Evolutionary conservation across 1,284 basidiomycete genomes (phyloP).

Genomic region (Rhodotorula glutinis): DNA sequence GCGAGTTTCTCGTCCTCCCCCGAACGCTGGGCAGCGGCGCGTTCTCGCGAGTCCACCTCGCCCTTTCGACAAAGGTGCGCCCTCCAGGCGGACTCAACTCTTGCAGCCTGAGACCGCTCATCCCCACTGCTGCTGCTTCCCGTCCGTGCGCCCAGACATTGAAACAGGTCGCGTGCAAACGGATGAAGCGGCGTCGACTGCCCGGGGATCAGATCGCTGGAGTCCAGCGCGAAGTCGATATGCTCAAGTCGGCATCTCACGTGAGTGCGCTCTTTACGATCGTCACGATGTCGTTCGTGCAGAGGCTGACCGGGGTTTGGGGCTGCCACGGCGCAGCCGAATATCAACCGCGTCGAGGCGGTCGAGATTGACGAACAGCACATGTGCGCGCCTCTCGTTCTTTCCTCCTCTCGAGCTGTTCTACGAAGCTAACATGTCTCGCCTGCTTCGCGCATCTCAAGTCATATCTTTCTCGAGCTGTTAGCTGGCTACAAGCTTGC

Average conservation of each 20-base stretch:
- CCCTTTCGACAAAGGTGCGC: slow-evolving; percentile 16
- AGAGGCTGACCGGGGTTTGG: too few species aligned
- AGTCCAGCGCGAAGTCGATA: slow-evolving; percentile 70
- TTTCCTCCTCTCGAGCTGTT: too few species aligned
- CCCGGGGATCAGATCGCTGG: slow-evolving; percentile 55
- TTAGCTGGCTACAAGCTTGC: background rate
- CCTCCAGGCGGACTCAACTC: too few species aligned
- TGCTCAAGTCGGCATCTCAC: slow-evolving; percentile 66
- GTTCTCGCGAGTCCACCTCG: slow-evolving; percentile 50
- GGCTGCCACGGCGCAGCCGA: slow-evolving; percentile 56
- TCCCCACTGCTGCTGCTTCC: too few species aligned
- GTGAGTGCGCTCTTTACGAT: slow-evolving; percentile 51
- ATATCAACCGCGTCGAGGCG: slow-evolving; percentile 71
- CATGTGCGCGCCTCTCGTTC: background rate
- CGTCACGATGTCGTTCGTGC: too few species aligned
- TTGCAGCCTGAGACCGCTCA: too few species aligned
- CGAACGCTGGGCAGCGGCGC: slow-evolving; percentile 54
- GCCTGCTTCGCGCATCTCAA: slow-evolving; percentile 40
- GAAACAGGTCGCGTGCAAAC: slow-evolving; percentile 78
- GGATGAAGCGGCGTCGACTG: slow-evolving; percentile 59
- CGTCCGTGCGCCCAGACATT: slow-evolving; percentile 47
- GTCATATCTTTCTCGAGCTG: slow-evolving; percentile 71
- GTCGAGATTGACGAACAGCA: slow-evolving; percentile 61
- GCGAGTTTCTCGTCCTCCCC: slow-evolving; percentile 11
- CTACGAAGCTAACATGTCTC: background rate